Conservation (phyloP, 2,329 filamentous ascomycete genomes). For the Ceratocystis diversiconidia region DNA sequence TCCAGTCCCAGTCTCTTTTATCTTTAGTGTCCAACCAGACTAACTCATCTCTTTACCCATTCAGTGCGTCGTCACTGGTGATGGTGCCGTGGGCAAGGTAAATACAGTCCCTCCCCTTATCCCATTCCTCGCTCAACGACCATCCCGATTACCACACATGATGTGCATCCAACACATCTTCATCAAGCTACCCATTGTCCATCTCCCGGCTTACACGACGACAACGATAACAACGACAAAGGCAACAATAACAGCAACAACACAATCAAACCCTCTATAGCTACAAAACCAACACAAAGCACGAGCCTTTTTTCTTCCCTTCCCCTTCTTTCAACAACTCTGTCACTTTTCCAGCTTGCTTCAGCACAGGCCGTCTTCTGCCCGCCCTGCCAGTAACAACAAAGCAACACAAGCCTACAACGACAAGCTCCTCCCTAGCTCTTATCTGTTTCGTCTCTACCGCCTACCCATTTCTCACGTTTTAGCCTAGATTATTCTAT, state of each 20-base stretch:
- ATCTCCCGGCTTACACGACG: neutral
- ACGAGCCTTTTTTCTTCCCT: constrained; percentile 7
- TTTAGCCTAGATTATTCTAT: neutral
- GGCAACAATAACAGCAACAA: neutral
- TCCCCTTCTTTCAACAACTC: neutral
- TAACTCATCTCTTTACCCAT: constrained; percentile 25
- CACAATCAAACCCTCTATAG: neutral
- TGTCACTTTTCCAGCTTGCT: constrained; percentile 1
- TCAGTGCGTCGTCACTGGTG: constrained; percentile 95
- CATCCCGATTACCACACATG: no score
- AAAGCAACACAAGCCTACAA: no score
- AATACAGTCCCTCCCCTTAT: constrained; percentile 23
- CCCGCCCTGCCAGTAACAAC: neutral
- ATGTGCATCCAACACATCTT: no score
- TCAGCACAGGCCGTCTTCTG: constrained; percentile 11
- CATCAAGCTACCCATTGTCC: neutral
- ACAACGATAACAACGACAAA: neutral
- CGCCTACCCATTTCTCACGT: neutral
- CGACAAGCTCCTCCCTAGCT: neutral
- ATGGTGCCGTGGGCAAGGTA: constrained; percentile 98
- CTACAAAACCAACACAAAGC: constrained; percentile 8
- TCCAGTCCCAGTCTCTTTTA: constrained; percentile 11
- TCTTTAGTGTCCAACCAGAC: constrained; percentile 20
- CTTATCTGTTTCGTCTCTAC: neutral
- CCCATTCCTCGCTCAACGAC: constrained; percentile 2